A percentile compares a stretch with the other conserved stretches of the same genome.
These are phyloP conservation scores for Carpinus viminea DNA, from an alignment of 306 rosid genomes.

Conservation along the genomic window DNA sequence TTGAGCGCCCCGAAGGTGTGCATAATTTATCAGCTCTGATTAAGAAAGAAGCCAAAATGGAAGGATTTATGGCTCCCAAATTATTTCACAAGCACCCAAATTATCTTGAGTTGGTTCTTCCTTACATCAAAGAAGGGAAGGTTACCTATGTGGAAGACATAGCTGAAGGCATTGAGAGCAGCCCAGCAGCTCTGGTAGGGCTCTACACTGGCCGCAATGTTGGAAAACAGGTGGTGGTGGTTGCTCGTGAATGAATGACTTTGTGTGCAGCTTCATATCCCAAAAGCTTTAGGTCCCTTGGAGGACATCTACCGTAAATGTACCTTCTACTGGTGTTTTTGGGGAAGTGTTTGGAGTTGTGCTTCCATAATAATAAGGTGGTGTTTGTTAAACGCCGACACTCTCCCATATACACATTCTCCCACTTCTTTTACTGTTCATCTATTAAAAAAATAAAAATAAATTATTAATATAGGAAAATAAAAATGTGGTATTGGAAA, in stretches of 20 bases:
- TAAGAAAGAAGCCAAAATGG: constrained; percentile 14
- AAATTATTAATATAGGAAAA: too few species aligned
- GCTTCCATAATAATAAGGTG: too few species aligned
- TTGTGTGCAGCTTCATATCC: not conserved
- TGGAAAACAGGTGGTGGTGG: constrained; percentile 39
- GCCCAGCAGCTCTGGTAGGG: constrained; percentile 35
- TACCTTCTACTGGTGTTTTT: too few species aligned
- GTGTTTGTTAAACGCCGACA: too few species aligned
- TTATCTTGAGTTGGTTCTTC: constrained; percentile 30
- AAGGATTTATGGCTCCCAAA: constrained; percentile 16
- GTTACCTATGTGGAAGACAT: constrained; percentile 35
- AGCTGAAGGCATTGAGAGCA: constrained; percentile 33
- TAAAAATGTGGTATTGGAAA: too few species aligned
- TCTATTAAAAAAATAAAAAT: too few species aligned
- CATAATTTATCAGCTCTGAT: constrained; percentile 19
- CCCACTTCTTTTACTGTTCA: too few species aligned
- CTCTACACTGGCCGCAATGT: constrained; percentile 40
- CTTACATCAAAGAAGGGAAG: constrained; percentile 33
- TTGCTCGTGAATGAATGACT: constrained; percentile 11
- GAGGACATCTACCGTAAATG: too few species aligned
- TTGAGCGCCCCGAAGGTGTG: too few species aligned
- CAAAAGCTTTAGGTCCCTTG: not conserved
- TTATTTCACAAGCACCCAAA: constrained; percentile 18
- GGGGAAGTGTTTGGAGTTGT: too few species aligned
- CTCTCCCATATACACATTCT: too few species aligned